Conservation (phyloP, 176 grass and related monocot genomes). For the Bothriochloa decipiens region DNA sequence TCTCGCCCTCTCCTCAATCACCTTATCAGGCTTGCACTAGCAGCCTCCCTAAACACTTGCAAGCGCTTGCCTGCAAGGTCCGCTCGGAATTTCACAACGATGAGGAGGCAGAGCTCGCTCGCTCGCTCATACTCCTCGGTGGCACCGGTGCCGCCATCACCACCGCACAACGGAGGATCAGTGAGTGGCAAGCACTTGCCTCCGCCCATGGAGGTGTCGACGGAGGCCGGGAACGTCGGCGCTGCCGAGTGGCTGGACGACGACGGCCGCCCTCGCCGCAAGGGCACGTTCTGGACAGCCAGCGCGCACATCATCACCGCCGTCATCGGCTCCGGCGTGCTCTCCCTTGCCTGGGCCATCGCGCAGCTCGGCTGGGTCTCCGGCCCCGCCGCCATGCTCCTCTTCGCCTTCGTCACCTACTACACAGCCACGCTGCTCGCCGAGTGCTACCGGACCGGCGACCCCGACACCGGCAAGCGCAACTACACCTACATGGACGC, state of each 20-base stretch:
- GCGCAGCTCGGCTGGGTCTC: slow-evolving; percentile 92
- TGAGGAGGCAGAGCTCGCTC: slow-evolving; percentile 1
- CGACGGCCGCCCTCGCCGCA: slow-evolving; percentile 48
- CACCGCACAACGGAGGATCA: neutral
- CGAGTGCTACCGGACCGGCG: slow-evolving; percentile 85
- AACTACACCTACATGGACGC: slow-evolving; percentile 99
- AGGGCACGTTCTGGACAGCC: slow-evolving; percentile 80
- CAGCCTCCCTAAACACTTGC: neutral
- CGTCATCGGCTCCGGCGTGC: slow-evolving; percentile 89
- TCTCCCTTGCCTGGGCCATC: slow-evolving; percentile 89
- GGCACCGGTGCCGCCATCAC: neutral
- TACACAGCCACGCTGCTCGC: slow-evolving; percentile 82
- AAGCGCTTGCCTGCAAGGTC: neutral
- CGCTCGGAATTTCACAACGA: neutral
- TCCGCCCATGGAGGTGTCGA: neutral
- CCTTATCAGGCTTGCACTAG: neutral
- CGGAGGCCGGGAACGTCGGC: neutral
- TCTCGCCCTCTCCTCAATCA: neutral
- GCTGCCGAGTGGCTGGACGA: slow-evolving; percentile 55
- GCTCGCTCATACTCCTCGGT: neutral
- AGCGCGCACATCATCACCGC: slow-evolving; percentile 97
- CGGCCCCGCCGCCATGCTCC: slow-evolving; percentile 76
- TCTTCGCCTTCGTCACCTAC: slow-evolving; percentile 91
- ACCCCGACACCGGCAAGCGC: slow-evolving; percentile 70
- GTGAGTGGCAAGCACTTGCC: neutral